A percentile compares a stretch with the other conserved stretches of the same genome.
Conservation (phyloP, 148 eudicot species). For the Silene conica region DNA sequence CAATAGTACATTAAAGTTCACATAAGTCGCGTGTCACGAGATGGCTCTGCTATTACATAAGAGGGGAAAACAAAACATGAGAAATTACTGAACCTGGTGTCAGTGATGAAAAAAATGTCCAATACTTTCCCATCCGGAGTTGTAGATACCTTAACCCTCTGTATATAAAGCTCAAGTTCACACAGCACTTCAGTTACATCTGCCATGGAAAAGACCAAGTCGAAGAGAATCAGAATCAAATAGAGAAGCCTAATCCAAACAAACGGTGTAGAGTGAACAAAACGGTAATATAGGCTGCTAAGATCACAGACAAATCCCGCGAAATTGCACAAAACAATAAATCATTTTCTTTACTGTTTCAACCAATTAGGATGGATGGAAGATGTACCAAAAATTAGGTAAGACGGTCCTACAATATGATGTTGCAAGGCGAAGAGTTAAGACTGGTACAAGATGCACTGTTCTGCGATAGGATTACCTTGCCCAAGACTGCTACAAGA, state of each 20-base stretch:
- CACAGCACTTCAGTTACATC: slow-evolving; percentile 77
- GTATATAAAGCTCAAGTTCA: slow-evolving; percentile 79
- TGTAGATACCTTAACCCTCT: slow-evolving; percentile 87
- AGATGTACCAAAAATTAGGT: background rate
- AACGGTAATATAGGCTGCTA: background rate
- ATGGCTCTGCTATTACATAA: background rate
- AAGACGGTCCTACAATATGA: background rate
- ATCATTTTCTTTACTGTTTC: background rate
- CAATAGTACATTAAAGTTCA: background rate
- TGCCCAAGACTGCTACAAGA: background rate
- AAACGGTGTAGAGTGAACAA: background rate
- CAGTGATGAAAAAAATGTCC: slow-evolving; percentile 88
- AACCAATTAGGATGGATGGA: background rate
- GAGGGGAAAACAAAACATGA: background rate
- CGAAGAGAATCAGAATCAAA: background rate
- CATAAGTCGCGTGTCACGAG: no score
- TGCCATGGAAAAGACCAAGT: slow-evolving; percentile 25
- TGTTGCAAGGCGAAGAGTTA: background rate
- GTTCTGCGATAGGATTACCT: no score
- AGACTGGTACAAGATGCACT: background rate
- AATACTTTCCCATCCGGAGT: slow-evolving; percentile 91
- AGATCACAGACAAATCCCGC: background rate
- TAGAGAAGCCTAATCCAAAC: background rate
- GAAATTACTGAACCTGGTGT: slow-evolving; percentile 53
- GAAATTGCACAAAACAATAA: background rate